Evolutionary conservation across 2,329 filamentous ascomycete species (phyloP).

Genomic region (Paecilomyces niveus): DNA sequence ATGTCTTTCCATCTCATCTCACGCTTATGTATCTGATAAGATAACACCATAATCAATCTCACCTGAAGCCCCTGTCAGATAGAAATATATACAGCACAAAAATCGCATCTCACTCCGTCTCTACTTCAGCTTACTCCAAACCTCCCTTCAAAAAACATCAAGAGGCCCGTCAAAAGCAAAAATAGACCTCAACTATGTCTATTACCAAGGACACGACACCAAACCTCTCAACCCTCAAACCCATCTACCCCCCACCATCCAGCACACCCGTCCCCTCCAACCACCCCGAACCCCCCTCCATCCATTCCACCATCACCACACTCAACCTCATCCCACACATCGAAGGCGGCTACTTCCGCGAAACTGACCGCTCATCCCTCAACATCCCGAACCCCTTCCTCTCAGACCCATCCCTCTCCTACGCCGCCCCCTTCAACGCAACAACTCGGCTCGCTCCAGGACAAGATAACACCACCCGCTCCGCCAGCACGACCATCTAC

Average conservation of each 20-base stretch:
- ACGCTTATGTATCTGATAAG: not conserved
- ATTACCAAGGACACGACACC: constrained; percentile 6
- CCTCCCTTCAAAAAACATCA: not conserved
- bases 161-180: not conserved
- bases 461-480: constrained; percentile 38
- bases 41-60: not conserved
- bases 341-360: constrained; percentile 58
- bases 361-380: constrained; percentile 51
- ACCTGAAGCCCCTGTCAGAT: not conserved
- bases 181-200: constrained; percentile 1
- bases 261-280: constrained; percentile 3
- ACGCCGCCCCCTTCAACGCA: constrained; percentile 24
- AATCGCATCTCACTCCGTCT: not conserved
- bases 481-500: constrained; percentile 55
- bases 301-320: constrained; percentile 33
- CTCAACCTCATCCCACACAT: constrained; percentile 50
- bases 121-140: not conserved
- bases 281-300: constrained; percentile 17
- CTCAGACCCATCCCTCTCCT: constrained; percentile 16
- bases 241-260: constrained; percentile 16
- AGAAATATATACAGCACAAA: not conserved
- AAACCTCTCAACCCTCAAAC: constrained; percentile 14
- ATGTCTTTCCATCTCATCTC: not conserved
- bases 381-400: constrained; percentile 51
- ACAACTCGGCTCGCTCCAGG: constrained; percentile 4